phyloP scores from a whole-genome alignment of 495 filamentous ascomycete species.

The Podospora pseudocomata region DNA sequence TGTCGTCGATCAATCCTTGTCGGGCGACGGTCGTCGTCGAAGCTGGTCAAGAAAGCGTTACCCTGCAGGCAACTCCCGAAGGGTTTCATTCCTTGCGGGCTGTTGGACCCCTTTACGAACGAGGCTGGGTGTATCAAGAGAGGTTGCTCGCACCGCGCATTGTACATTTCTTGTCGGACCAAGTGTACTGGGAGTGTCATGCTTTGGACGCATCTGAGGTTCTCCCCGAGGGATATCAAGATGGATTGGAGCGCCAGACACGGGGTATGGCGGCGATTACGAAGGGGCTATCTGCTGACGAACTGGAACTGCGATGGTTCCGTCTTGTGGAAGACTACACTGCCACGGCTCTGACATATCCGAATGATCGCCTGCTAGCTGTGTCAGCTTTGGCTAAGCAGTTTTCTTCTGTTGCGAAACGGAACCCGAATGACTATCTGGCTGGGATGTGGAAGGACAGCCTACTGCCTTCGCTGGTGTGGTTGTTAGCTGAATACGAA shows the following conservation, averaged over 20 bases:
- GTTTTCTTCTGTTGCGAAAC: not conserved
- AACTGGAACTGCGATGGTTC: not conserved
- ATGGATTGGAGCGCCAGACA: too few relatives aligned
- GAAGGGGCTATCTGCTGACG: not conserved
- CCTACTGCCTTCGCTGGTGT: not conserved
- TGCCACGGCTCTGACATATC: not conserved
- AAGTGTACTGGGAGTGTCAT: conserved; percentile 12
- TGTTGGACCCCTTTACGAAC: conserved; percentile 11
- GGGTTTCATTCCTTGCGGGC: conserved; percentile 1
- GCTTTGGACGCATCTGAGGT: conserved; percentile 3
- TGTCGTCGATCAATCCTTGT: conserved; percentile 5
- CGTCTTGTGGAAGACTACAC: not conserved
- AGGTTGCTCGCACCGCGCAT: conserved; percentile 12
- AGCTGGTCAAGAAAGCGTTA: not conserved
- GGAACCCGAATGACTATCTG: not conserved
- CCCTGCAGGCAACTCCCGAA: not conserved
- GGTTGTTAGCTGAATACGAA: not conserved
- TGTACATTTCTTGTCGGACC: conserved; percentile 6
- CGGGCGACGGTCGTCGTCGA: not conserved
- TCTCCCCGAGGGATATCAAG: not conserved
- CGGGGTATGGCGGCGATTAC: not conserved
- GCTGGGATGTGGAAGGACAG: not conserved
- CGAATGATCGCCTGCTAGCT: not conserved
- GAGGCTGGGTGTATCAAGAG: conserved; percentile 19
- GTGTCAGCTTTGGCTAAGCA: not conserved